Evolutionary conservation across 257 asterid genomes (phyloP), one percentile per base, ranked within the genome.

Genomic region (Gentiana dahurica): DNA sequence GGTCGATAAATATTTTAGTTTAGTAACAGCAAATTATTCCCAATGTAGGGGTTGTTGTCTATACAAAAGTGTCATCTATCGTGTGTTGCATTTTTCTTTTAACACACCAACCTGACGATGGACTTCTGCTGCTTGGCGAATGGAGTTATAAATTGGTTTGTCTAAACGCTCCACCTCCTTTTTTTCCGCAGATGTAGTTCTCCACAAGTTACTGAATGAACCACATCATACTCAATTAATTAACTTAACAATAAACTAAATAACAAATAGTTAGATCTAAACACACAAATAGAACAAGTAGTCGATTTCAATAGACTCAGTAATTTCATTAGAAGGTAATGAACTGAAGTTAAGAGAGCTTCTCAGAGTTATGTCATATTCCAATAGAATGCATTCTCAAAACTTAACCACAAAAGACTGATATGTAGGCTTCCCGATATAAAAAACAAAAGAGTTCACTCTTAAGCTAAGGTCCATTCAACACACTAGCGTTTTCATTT

Each of bases 61-160:
- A 41, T 41, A 7, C 46, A 41, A 0, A 41, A 41, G 9, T 10
- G 9, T 41, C 46, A 12, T 8, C 55, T 50, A 32, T 38, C 12
- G 44, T 37, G 12, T 43, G 35, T 41, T 47, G 37, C 49, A 24
- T 43, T 24, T 34, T 36, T 24, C 37, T 36, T 9, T 9, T 4
- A 34, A 55, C 59, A 43, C 41, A 57, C 65, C 67, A 61, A 91
- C 98, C 97, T 92, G 95, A 34, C 98, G 97, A 72, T 92, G 98
- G 68, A 92, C 98, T 76, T 92, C 97, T 56, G 98, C 98, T 53
- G 98, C 98, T 71, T 81, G 94, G 61, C 98, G 98, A 69, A 92
- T 68, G 8, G 98, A 79, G 63, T 88, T 88, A 74, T 92, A 92
- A 37, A 79, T 69, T 39, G 95, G 98, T 66, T 81, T 88, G 55